phyloP scores from a whole-genome alignment of 1,139 yeast species.

The Ogataea hybrid region DNA sequence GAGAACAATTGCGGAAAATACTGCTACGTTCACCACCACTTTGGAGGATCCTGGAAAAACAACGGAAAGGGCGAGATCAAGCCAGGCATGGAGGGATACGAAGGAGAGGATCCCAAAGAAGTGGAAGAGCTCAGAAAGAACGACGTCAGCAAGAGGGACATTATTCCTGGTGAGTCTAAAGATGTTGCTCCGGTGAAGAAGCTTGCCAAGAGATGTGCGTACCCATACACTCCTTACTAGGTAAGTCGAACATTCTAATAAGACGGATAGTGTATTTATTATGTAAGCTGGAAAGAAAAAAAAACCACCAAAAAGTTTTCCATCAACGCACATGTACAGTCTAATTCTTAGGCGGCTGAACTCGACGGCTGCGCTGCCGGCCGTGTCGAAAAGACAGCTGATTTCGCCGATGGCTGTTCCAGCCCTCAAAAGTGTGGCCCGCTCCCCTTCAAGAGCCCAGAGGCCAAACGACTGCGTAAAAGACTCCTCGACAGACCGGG shows the following conservation, averaged over 20 bases:
- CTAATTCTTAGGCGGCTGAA: constrained; percentile 10
- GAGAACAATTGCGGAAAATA: constrained; percentile 33
- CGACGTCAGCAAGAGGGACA: constrained; percentile 16
- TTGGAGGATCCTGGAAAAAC: constrained; percentile 35
- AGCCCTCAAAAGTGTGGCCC: constrained; percentile 44
- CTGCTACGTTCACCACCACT: constrained; percentile 31
- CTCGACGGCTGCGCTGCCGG: constrained; percentile 9
- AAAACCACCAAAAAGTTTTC: constrained; percentile 5
- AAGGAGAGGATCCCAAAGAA: constrained; percentile 21
- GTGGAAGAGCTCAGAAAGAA: constrained; percentile 15
- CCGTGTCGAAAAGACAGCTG: constrained; percentile 27
- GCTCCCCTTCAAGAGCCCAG: constrained; percentile 52
- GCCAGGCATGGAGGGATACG: constrained; percentile 27
- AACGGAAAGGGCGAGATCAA: constrained; percentile 33
- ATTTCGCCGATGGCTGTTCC: constrained; percentile 55
- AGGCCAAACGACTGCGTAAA: constrained; percentile 59
- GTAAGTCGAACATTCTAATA: background rate
- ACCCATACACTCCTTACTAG: constrained; percentile 23
- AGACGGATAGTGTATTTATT: constrained; percentile 3
- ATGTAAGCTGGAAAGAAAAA: constrained; percentile 3
- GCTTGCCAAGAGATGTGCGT: constrained; percentile 19
- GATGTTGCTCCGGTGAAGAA: constrained; percentile 7
- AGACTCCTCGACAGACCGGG: constrained; percentile 79
- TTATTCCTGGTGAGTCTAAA: constrained; percentile 10
- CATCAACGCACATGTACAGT: constrained; percentile 9